Evolutionary conservation across 768 basidiomycete genomes (phyloP), one percentile per base, ranked within the genome.

Genomic region (Amanita thiersii): DNA sequence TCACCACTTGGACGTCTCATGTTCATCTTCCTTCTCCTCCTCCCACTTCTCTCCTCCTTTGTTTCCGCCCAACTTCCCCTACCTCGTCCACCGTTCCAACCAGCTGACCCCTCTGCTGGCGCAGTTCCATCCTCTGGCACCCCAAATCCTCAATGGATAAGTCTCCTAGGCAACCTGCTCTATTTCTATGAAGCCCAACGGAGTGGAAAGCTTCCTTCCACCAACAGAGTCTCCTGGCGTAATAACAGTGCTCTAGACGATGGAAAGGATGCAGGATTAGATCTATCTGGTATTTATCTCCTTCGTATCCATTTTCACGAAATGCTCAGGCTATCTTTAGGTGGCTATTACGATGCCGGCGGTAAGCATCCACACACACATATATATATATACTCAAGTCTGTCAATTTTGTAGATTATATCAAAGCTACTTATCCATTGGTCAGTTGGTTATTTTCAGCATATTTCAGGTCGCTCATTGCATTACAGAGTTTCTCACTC

Each of bases 111-210:
- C 9, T 64, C 78, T 11, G 60, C 63, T 1, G 85, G 83, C 20
- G 68, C 81, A 10, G 50, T 68, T 31, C 49, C 67, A 12, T 70
- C 77, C n/a, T 48, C 61, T 10, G 58, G 61, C 6, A 49, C 37
- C 20, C 79, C 85, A 30, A 91, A 91, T 56, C 52, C 73, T 2
- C 86, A 91, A 56, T 94, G 91, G 89, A 72, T 80, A 4, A 81
- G 69, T 37, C 59, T 94, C 2, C 72, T 94, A 0, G 92, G 91
- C 3, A 79, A 83, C 56, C 59, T 83, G 19, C 56, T 94, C 19
- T 94, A 79, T 55, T 94, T 94, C 59, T 96, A 92, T 54, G 92
- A 96, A 47, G 90, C 81, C 1, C 92, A 96, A 54, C 71, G 92
- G 14, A 86, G 85, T 40, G 92, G 92, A 11, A 68, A 68, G 31